Percentiles rank a stretch among this genome's conserved stretches.
phyloP scores from a whole-genome alignment of 2,329 filamentous ascomycete genomes.

The Fusarium sp. region DNA sequence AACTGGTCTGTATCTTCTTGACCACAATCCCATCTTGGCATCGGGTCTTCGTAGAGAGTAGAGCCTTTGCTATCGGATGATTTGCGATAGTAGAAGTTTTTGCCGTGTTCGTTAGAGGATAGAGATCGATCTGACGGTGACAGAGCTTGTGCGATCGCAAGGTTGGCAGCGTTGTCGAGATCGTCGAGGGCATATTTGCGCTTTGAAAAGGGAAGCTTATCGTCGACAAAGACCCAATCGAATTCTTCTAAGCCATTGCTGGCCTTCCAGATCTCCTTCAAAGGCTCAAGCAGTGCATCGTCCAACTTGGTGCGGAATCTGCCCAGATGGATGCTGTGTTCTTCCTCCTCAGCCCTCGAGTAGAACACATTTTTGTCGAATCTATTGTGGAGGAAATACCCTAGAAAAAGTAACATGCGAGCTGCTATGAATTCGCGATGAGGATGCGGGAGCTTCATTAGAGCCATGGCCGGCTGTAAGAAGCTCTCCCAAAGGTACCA shows the following conservation, averaged over 20 bases:
- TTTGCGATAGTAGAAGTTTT: background rate
- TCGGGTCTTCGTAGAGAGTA: rapidly evolving
- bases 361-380: background rate
- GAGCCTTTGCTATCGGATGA: rapidly evolving
- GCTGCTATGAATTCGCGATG: background rate
- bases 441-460: background rate
- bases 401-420: background rate
- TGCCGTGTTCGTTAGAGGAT: background rate
- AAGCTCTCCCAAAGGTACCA: background rate
- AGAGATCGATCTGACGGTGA: background rate
- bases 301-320: background rate
- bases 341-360: rapidly evolving
- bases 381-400: background rate
- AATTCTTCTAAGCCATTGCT: background rate
- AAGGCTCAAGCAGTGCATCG: background rate
- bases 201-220: background rate
- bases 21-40: background rate
- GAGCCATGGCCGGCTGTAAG: background rate
- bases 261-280: background rate
- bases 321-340: rapidly evolving
- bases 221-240: background rate
- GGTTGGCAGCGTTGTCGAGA: rapidly evolving
- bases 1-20: background rate
- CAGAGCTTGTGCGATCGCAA: background rate
- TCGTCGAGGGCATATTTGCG: background rate